Evolutionary conservation across 306 rosid species (phyloP).

Genomic region (Pachyrhizus erosus): DNA sequence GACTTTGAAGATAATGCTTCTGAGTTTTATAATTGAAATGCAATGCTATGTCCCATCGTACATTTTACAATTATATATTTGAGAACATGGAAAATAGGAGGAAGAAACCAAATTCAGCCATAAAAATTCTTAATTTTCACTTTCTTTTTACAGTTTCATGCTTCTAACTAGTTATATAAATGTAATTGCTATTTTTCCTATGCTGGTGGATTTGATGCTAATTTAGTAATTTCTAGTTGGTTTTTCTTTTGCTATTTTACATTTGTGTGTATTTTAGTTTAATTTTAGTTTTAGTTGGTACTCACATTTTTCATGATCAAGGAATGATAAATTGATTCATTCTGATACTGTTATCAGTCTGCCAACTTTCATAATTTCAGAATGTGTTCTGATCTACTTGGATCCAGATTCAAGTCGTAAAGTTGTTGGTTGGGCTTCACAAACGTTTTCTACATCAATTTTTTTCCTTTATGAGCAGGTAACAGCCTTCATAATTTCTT

Average conservation of each 20-base stretch:
- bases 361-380: constrained; percentile 99
- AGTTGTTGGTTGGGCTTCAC: constrained; percentile 89
- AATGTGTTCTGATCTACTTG: constrained; percentile 96
- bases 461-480: constrained; percentile 99
- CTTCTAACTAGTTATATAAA: not conserved
- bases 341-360: constrained; percentile 88
- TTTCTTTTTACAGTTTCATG: not conserved
- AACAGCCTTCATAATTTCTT: constrained; percentile 35
- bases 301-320: constrained; percentile 1
- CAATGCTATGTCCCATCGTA: not conserved
- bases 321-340: constrained; percentile 50
- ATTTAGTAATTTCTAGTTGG: not conserved
- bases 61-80: not conserved
- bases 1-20: not conserved
- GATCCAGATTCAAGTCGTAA: constrained; percentile 84
- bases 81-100: not conserved
- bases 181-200: not conserved
- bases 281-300: constrained; percentile 7
- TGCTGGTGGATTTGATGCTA: not conserved
- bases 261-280: not conserved
- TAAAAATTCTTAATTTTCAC: not conserved
- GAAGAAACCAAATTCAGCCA: not conserved
- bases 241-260: not conserved
- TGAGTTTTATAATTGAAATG: not conserved
- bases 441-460: constrained; percentile 72